A percentile compares a stretch with the other conserved stretches of the same genome.
Evolutionary conservation across 805 yeast genomes (phyloP).

Genomic region (Yarrowia sp.): DNA sequence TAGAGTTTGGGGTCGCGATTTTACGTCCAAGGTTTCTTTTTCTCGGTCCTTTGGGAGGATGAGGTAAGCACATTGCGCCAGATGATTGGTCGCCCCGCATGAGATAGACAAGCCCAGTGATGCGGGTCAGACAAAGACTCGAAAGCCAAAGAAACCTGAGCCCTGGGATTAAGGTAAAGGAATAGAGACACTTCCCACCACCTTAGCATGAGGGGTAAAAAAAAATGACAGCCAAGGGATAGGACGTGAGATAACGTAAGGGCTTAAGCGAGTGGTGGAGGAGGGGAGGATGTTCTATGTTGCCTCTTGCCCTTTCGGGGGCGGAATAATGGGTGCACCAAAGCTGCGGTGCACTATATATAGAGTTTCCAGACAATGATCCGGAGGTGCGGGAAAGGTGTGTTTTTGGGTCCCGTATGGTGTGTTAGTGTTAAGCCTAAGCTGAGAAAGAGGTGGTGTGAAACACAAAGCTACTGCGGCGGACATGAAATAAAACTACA

Average conservation of each 20-base stretch:
- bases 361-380: conserved; percentile 22
- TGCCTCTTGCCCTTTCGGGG: neutral
- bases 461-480: conserved; percentile 30
- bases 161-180: neutral
- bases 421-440: conserved; percentile 23
- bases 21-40: conserved; percentile 5
- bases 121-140: neutral
- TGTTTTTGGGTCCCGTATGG: neutral
- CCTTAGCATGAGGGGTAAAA: conserved; percentile 19
- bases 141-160: neutral
- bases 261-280: conserved; percentile 1
- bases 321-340: conserved; percentile 11
- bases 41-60: conserved; percentile 32
- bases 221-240: neutral
- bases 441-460: conserved; percentile 22
- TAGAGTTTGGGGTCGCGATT: conserved; percentile 6
- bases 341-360: conserved; percentile 6
- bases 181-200: neutral
- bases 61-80: conserved; percentile 9
- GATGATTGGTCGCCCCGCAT: conserved; percentile 32
- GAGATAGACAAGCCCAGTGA: conserved; percentile 22
- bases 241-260: conserved; percentile 21
- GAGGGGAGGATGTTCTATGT: too few species aligned
- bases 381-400: conserved; percentile 24
- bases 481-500: conserved; percentile 9